These are phyloP conservation scores for Articulospora tetracladia DNA, from an alignment of 495 filamentous ascomycete genomes.

Conservation along the genomic window DNA sequence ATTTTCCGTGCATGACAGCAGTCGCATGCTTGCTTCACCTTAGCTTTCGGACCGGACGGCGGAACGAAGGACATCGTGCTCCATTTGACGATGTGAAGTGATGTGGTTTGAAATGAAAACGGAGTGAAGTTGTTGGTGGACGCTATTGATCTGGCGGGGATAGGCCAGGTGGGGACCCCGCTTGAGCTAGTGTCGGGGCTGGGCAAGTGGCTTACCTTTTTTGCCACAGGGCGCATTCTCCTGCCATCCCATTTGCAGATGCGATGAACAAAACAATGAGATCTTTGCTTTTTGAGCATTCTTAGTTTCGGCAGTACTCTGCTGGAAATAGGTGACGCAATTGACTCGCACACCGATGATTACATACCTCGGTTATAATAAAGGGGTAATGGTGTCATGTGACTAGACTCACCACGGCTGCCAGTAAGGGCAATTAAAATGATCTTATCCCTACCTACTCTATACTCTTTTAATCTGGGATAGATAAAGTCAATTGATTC, in stretches of 20 bases:
- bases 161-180: neutral
- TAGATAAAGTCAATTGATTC: too few relatives aligned
- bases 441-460: too few relatives aligned
- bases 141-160: neutral
- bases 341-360: too few relatives aligned
- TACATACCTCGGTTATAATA: too few relatives aligned
- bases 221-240: neutral
- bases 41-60: neutral
- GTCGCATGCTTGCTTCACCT: slow-evolving; percentile 22
- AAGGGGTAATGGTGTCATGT: too few relatives aligned
- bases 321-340: too few relatives aligned
- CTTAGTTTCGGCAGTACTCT: too few relatives aligned
- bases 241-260: too few relatives aligned
- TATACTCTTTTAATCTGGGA: too few relatives aligned
- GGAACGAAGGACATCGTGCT: neutral
- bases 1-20: slow-evolving; percentile 23
- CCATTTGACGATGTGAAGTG: slow-evolving; percentile 4
- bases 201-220: neutral
- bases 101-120: neutral
- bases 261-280: neutral
- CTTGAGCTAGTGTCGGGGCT: neutral
- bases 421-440: too few relatives aligned
- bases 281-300: neutral
- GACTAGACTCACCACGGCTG: too few relatives aligned
- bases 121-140: neutral